These are phyloP conservation scores for Persicaria maculosa DNA, from an alignment of 148 eudicot species.

Conservation along the genomic window DNA sequence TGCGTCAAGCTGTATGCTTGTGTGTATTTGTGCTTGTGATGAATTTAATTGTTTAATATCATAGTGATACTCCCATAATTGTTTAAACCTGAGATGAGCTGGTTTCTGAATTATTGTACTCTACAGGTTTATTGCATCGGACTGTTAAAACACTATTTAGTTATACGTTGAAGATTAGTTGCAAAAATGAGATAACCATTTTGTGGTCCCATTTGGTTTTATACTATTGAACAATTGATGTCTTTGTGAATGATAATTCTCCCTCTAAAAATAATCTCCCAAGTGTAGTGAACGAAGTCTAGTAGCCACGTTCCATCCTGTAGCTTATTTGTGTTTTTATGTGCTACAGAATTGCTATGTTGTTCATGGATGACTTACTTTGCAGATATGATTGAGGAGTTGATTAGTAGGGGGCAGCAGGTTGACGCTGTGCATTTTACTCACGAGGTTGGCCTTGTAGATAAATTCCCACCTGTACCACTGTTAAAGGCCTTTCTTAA, in stretches of 20 bases:
- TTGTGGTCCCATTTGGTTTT: background rate
- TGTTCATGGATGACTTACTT: background rate
- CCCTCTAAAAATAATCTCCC: background rate
- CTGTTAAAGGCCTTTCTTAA: constrained; percentile 81
- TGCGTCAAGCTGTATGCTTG: background rate
- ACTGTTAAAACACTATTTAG: background rate
- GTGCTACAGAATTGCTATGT: background rate
- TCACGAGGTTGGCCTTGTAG: constrained; percentile 86
- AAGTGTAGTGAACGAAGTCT: background rate
- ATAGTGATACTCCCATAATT: background rate
- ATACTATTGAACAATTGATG: background rate
- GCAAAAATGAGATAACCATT: background rate
- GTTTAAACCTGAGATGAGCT: background rate
- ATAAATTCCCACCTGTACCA: constrained; percentile 83
- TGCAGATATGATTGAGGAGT: constrained; percentile 93
- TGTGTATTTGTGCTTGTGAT: background rate
- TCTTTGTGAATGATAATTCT: background rate
- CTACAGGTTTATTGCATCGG: background rate
- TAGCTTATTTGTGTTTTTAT: background rate
- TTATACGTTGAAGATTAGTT: background rate
- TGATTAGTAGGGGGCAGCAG: constrained; percentile 93
- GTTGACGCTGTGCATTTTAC: constrained; percentile 99
- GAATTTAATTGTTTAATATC: background rate
- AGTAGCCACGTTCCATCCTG: background rate
- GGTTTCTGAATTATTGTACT: background rate